Evolutionary conservation across 352 stramenopile genomes (phyloP).

Genomic region (Elongisporangium anandrum): DNA sequence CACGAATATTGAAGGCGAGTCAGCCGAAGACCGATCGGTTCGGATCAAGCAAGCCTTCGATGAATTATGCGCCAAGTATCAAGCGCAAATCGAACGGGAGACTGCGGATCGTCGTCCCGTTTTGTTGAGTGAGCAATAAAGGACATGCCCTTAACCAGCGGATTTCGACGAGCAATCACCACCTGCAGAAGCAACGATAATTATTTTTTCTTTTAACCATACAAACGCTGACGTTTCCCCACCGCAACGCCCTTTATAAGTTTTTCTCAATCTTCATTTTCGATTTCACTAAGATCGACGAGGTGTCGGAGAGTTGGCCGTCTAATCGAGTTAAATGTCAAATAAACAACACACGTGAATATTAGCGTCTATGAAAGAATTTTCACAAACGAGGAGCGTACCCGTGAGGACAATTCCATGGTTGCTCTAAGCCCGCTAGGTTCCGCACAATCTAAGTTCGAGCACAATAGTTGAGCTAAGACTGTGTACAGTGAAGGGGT

Average conservation of each 20-base stretch:
- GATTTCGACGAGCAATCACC: background rate
- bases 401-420: slow-evolving; percentile 96
- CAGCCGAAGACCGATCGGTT: slow-evolving; percentile 17
- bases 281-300: slow-evolving; percentile 42
- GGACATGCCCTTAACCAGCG: background rate
- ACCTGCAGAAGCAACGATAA: background rate
- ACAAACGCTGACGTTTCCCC: background rate
- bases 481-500: background rate
- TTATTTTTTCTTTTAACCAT: background rate
- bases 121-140: background rate
- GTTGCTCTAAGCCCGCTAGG: slow-evolving; percentile 88
- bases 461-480: slow-evolving; percentile 1
- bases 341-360: no score
- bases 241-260: background rate
- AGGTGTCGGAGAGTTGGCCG: slow-evolving; percentile 81
- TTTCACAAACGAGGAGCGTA: slow-evolving; percentile 13
- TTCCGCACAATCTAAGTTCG: slow-evolving; percentile 76
- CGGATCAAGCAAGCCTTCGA: slow-evolving; percentile 29
- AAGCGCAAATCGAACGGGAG: slow-evolving; percentile 20
- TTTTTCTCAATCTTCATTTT: slow-evolving; percentile 9
- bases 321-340: slow-evolving; percentile 19
- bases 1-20: slow-evolving; percentile 24
- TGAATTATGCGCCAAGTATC: slow-evolving; percentile 45
- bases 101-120: background rate
- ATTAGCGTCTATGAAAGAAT: no score